Percentiles rank a stretch among this genome's conserved stretches.
Conservation (phyloP, 345 rosid genomes). For the Syzygium jambos region DNA sequence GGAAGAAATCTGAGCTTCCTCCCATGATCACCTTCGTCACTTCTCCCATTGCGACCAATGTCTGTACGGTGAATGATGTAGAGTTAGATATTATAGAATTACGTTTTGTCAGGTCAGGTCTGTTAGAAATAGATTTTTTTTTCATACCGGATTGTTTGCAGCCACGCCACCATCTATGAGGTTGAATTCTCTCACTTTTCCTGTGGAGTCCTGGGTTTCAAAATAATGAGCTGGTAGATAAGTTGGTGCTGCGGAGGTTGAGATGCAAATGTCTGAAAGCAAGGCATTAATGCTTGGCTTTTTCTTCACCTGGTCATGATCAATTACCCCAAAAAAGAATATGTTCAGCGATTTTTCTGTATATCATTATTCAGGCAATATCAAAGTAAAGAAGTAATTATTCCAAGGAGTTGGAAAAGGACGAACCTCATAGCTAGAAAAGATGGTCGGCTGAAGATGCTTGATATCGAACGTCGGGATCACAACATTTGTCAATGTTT, state of each 20-base stretch:
- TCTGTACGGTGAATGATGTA: conserved; percentile 6
- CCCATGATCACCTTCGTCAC: conserved; percentile 37
- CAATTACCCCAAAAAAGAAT: not conserved
- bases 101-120: too few species aligned
- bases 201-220: not conserved
- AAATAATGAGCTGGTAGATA: conserved; percentile 22
- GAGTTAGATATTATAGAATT: too few species aligned
- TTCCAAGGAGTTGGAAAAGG: too few species aligned
- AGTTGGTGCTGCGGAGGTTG: conserved; percentile 21
- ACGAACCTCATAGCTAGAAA: too few species aligned
- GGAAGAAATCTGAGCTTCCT: conserved; percentile 12
- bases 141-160: too few species aligned
- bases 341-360: not conserved
- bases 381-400: too few species aligned
- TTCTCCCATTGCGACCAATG: conserved; percentile 38
- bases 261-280: conserved; percentile 17
- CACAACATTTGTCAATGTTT: conserved; percentile 28
- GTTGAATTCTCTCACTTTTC: conserved; percentile 16
- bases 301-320: conserved; percentile 1
- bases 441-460: conserved; percentile 21
- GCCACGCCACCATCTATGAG: too few species aligned
- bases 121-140: too few species aligned
- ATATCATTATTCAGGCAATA: too few species aligned
- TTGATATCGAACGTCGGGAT: conserved; percentile 28
- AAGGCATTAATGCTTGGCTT: conserved; percentile 2